A percentile compares a stretch with the other conserved stretches of the same genome.
phyloP scores from a whole-genome alignment of 1,284 basidiomycete genomes.

The Rhodotorula sp. region DNA sequence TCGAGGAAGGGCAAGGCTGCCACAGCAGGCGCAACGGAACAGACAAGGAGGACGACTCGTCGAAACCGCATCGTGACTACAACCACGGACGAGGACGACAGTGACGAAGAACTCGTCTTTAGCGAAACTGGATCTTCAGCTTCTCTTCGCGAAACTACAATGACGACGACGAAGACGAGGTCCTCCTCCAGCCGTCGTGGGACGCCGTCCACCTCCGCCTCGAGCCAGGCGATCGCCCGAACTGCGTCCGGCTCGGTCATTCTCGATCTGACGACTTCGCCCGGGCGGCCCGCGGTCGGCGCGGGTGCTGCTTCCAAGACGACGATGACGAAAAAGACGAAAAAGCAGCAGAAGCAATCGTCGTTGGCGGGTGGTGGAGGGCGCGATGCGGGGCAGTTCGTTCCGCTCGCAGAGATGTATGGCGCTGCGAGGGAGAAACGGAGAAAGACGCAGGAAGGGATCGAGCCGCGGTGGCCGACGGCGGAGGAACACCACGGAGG shows the following conservation, averaged over 20 bases:
- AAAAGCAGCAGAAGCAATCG: background rate
- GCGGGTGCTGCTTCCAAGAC: background rate
- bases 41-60: background rate
- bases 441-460: conserved; percentile 12
- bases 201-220: background rate
- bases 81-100: background rate
- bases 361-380: too few species aligned
- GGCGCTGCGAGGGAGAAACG: conserved; percentile 6
- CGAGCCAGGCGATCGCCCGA: background rate
- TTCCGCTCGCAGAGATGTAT: conserved; percentile 14
- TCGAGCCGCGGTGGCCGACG: conserved; percentile 31
- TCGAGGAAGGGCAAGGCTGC: background rate
- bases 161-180: background rate
- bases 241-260: background rate
- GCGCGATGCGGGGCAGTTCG: background rate
- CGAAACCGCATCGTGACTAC: background rate
- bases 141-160: background rate
- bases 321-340: background rate
- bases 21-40: background rate
- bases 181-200: background rate
- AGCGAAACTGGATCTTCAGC: background rate
- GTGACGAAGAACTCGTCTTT: background rate
- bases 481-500: conserved; percentile 24
- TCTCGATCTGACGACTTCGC: background rate
- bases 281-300: background rate